These are phyloP conservation scores for Brassica nigra DNA, from an alignment of 345 rosid species.

Conservation along the genomic window DNA sequence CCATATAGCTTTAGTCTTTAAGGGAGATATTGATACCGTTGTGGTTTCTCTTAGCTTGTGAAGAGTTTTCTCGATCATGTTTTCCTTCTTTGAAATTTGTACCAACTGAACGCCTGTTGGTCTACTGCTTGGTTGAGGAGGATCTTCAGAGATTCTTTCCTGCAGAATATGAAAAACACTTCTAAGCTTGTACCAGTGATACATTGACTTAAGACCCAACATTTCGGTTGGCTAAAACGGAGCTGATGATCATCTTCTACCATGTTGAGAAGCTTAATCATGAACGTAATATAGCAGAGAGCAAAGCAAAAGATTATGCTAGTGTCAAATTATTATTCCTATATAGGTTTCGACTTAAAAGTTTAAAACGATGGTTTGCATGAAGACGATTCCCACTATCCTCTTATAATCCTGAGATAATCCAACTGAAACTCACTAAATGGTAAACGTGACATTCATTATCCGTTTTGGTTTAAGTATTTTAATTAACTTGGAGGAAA, in stretches of 20 bases:
- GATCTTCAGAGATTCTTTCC: conserved; percentile 43
- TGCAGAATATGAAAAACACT: conserved; percentile 43
- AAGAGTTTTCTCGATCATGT: conserved; percentile 66
- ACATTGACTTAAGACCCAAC: conserved; percentile 7
- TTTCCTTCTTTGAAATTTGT: conserved; percentile 58
- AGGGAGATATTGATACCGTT: conserved; percentile 60
- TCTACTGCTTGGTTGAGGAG: conserved; percentile 41
- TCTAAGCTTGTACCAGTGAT: conserved; percentile 21
- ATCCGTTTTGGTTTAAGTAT: background rate
- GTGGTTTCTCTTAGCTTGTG: conserved; percentile 81
- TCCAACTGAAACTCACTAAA: background rate
- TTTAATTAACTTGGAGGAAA: background rate
- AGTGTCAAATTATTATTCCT: background rate
- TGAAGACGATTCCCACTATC: background rate
- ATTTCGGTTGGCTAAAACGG: background rate
- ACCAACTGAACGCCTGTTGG: conserved; percentile 48
- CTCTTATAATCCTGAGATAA: conserved; percentile 8
- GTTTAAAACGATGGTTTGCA: conserved; percentile 4
- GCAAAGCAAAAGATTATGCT: conserved; percentile 13
- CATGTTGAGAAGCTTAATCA: conserved; percentile 24
- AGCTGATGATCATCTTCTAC: conserved; percentile 21
- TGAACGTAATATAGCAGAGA: conserved; percentile 3
- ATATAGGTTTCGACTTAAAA: background rate
- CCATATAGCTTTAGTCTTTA: background rate
- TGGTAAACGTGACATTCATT: background rate